Conservation (phyloP, 345 rosid species). For the Kernera saxatilis region DNA sequence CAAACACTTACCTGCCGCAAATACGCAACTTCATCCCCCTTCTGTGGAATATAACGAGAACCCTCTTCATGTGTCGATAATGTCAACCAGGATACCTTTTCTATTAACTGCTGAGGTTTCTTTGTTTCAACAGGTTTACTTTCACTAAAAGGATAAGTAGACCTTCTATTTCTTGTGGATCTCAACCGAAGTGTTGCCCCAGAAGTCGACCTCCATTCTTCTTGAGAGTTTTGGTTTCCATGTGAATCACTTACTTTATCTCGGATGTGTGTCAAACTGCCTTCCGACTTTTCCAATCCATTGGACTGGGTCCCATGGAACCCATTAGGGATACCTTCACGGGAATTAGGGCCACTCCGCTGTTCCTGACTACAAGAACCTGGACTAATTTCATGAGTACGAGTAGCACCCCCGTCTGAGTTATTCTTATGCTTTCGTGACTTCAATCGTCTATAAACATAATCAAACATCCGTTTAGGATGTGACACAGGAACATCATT, state of each 20-base stretch:
- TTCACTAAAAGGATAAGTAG: slow-evolving; percentile 53
- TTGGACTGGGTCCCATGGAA: slow-evolving; percentile 32
- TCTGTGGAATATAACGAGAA: slow-evolving; percentile 87
- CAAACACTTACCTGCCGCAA: slow-evolving; percentile 68
- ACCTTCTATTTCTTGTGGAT: slow-evolving; percentile 82
- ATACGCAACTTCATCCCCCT: slow-evolving; percentile 80
- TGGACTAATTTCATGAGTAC: slow-evolving; percentile 40
- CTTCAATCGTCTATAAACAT: slow-evolving; percentile 78
- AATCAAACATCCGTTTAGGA: slow-evolving; percentile 62
- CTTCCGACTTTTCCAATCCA: slow-evolving; percentile 30
- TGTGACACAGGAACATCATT: slow-evolving; percentile 34
- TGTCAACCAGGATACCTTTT: slow-evolving; percentile 78
- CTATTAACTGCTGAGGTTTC: slow-evolving; percentile 46
- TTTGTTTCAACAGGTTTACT: slow-evolving; percentile 46
- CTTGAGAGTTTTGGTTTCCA: slow-evolving; percentile 41
- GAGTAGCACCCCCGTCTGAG: slow-evolving; percentile 32
- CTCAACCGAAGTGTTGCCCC: slow-evolving; percentile 60
- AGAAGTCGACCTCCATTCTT: slow-evolving; percentile 67
- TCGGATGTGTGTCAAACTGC: slow-evolving; percentile 28
- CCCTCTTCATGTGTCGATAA: slow-evolving; percentile 80
- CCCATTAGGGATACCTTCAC: slow-evolving; percentile 37
- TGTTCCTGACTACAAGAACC: slow-evolving; percentile 37
- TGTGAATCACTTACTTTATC: slow-evolving; percentile 34
- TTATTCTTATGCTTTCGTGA: slow-evolving; percentile 41
- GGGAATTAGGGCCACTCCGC: slow-evolving; percentile 29